Percentiles rank a stretch among this genome's conserved stretches.
Conservation (phyloP, 2,329 filamentous ascomycete genomes). For the Colletotrichum sp. region DNA sequence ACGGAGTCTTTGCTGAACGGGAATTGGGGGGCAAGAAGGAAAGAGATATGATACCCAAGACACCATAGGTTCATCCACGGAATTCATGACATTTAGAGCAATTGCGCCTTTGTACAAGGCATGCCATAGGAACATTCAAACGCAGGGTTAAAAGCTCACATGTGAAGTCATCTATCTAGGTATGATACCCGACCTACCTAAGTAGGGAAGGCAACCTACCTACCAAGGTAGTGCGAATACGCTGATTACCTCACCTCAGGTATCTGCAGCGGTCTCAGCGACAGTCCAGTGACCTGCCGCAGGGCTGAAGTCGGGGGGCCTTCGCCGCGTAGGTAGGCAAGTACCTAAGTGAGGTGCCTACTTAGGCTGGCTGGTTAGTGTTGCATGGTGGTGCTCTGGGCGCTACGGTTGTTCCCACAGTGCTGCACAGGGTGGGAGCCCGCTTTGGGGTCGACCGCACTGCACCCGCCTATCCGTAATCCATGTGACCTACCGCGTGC, state of each 20-base stretch:
- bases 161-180: not conserved
- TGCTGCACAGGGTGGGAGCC: not conserved
- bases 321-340: not conserved
- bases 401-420: not conserved
- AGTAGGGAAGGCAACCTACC: not conserved
- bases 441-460: not conserved
- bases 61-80: not conserved
- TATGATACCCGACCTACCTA: not conserved
- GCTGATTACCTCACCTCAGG: too few species aligned
- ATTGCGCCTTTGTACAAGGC: not conserved
- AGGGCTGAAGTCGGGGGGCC: not conserved
- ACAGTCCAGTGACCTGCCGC: not conserved
- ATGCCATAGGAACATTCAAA: not conserved
- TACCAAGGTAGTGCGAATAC: not conserved
- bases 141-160: not conserved
- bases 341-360: not conserved
- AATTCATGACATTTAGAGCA: not conserved
- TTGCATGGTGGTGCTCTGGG: not conserved
- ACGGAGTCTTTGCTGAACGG: not conserved
- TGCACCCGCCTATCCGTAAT: not conserved
- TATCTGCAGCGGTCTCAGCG: not conserved
- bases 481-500: conserved; percentile 2
- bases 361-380: not conserved
- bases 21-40: not conserved
- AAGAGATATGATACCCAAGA: not conserved